Percentiles rank a stretch among this genome's conserved stretches.
These are phyloP conservation scores for Annulohypoxylon bovei DNA, from an alignment of 495 filamentous ascomycete genomes.

Conservation along the genomic window DNA sequence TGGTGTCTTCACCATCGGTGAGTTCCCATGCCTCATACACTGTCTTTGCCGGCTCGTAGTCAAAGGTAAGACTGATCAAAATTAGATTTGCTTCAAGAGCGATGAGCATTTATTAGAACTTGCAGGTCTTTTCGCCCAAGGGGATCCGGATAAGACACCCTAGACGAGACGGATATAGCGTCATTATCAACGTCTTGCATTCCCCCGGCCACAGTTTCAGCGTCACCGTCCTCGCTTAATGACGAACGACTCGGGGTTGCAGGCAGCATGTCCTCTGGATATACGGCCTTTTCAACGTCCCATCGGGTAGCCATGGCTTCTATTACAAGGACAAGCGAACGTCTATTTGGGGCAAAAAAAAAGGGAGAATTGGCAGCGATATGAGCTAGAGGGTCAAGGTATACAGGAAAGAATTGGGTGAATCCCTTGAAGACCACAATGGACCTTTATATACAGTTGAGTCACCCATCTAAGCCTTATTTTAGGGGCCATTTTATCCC, in stretches of 20 bases:
- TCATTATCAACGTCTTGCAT: conserved; percentile 16
- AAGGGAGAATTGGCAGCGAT: neutral
- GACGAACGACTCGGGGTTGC: conserved; percentile 4
- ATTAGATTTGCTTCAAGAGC: neutral
- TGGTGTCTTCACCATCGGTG: neutral
- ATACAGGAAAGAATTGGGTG: neutral
- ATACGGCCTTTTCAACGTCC: neutral
- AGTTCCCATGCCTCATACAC: conserved; percentile 32
- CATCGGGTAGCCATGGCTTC: conserved; percentile 3
- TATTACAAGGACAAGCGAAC: neutral
- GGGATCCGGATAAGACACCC: conserved; percentile 21
- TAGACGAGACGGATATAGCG: conserved; percentile 17
- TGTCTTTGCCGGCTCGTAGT: conserved; percentile 19
- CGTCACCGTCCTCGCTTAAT: conserved; percentile 15
- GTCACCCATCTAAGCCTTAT: neutral
- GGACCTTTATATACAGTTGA: conserved; percentile 15
- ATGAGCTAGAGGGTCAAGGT: neutral
- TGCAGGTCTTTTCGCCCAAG: conserved; percentile 25
- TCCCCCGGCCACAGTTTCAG: conserved; percentile 10
- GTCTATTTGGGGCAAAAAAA: neutral
- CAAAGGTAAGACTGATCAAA: conserved; percentile 10
- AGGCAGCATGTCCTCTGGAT: conserved; percentile 4
- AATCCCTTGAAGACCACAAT: neutral
- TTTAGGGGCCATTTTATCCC: conserved; percentile 10
- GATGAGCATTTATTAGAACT: neutral